A percentile compares a stretch with the other conserved stretches of the same genome.
Conservation (phyloP, 176 grass and related monocot genomes). For the Panicum miliaceum region DNA sequence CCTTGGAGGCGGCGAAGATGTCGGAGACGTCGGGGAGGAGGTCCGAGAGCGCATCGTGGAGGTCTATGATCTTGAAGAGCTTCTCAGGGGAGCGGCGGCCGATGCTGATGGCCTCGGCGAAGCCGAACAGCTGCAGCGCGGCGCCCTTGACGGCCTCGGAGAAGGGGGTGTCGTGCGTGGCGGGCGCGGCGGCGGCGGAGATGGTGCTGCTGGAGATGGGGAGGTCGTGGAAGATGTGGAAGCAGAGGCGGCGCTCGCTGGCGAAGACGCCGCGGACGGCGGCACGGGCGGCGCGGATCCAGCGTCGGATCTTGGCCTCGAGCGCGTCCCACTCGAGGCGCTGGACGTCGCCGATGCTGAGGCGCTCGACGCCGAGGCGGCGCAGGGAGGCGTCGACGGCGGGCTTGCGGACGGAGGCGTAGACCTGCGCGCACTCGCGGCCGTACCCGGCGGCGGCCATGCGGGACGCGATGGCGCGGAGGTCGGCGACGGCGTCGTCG, state of each 20-base stretch:
- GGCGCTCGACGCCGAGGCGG: slow-evolving; percentile 67
- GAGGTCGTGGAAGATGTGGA: slow-evolving; percentile 60
- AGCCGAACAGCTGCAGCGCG: slow-evolving; percentile 87
- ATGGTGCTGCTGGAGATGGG: slow-evolving; percentile 35
- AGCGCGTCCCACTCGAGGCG: slow-evolving; percentile 64
- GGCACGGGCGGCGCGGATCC: slow-evolving; percentile 70
- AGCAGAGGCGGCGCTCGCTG: slow-evolving; percentile 71
- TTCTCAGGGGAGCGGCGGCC: slow-evolving; percentile 94
- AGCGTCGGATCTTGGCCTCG: slow-evolving; percentile 70
- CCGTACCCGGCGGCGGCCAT: slow-evolving; percentile 83
- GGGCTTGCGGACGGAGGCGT: slow-evolving; percentile 68
- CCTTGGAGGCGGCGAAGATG: slow-evolving; percentile 76
- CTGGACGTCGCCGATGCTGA: slow-evolving; percentile 75
- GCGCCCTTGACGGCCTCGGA: slow-evolving; percentile 87
- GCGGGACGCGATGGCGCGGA: slow-evolving; percentile 69
- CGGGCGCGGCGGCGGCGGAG: slow-evolving; percentile 3
- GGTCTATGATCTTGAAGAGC: slow-evolving; percentile 94
- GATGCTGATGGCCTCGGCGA: slow-evolving; percentile 93
- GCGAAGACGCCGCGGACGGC: slow-evolving; percentile 76
- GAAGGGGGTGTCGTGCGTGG: slow-evolving; percentile 69
- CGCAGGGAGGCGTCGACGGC: slow-evolving; percentile 75
- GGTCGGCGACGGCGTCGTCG: slow-evolving; percentile 74
- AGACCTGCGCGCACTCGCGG: slow-evolving; percentile 87
- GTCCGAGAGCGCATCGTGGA: slow-evolving; percentile 83
- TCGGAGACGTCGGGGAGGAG: slow-evolving; percentile 84